These are phyloP conservation scores for Symbiodinium pilosum DNA, from an alignment of 73 alveolate genomes.

Conservation along the genomic window DNA sequence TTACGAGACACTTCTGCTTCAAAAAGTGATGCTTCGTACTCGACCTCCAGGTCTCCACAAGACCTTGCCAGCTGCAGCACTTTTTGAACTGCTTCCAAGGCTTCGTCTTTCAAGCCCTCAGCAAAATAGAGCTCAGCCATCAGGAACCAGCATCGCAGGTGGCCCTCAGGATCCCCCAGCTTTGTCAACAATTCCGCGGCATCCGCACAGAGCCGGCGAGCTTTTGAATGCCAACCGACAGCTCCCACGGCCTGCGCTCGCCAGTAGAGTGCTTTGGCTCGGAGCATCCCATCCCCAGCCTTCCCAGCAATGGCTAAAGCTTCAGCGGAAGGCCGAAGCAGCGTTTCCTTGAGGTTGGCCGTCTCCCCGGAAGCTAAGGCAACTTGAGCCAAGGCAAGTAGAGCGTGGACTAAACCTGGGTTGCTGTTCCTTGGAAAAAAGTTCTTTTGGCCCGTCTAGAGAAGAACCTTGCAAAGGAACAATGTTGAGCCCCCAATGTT, in stretches of 20 bases:
- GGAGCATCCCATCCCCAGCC: conserved; percentile 7
- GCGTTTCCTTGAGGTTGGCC: not conserved
- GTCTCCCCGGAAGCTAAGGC: not conserved
- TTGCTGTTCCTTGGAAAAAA: no score
- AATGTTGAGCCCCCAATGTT: no score
- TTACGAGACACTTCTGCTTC: not conserved
- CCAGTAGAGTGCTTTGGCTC: conserved; percentile 71
- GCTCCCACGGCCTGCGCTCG: conserved; percentile 70
- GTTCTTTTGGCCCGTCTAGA: no score
- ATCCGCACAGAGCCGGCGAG: not conserved
- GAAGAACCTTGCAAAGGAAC: no score
- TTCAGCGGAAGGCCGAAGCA: conserved; percentile 47
- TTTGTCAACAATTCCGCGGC: not conserved
- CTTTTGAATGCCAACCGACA: conserved; percentile 20
- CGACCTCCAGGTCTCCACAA: conserved; percentile 16
- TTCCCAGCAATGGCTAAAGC: conserved; percentile 78
- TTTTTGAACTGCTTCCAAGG: not conserved
- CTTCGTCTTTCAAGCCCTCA: not conserved
- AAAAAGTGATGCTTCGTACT: not conserved
- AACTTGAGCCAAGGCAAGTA: not conserved
- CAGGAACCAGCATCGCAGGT: not conserved
- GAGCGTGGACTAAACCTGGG: not conserved
- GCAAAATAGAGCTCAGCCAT: not conserved
- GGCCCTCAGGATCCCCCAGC: conserved; percentile 4
- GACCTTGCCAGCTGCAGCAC: not conserved